phyloP scores from a whole-genome alignment of 2,329 filamentous ascomycete genomes.

The Alternaria brassicicola region DNA sequence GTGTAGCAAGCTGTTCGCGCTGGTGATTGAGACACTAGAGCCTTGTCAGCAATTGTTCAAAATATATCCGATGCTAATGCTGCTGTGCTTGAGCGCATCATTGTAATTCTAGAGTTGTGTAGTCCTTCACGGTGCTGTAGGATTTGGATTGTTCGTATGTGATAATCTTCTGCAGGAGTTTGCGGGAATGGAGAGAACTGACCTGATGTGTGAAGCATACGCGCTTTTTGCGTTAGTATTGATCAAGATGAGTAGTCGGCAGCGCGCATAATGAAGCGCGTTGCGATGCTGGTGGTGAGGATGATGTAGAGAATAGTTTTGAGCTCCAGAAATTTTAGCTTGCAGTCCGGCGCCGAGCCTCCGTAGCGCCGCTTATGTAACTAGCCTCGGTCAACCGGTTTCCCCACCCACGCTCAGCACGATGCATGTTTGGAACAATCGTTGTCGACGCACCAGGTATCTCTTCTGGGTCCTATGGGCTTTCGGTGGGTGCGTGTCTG shows the following conservation, averaged over 20 bases:
- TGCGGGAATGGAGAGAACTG: conserved; percentile 18
- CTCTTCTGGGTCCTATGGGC: neutral
- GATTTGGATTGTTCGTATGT: conserved; percentile 63
- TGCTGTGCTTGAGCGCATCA: conserved; percentile 50
- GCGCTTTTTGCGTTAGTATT: conserved; percentile 20
- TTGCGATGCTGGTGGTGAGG: conserved; percentile 17
- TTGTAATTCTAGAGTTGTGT: conserved; percentile 63
- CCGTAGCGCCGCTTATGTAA: conserved; percentile 29
- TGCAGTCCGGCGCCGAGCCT: conserved; percentile 20
- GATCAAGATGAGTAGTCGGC: conserved; percentile 9
- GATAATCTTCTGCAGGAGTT: conserved; percentile 51
- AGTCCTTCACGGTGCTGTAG: conserved; percentile 62
- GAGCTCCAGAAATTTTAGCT: conserved; percentile 36
- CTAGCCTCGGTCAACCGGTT: neutral
- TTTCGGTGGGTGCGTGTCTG: neutral
- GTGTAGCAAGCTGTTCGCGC: neutral
- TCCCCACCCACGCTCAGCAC: neutral
- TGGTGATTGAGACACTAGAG: conserved; percentile 9
- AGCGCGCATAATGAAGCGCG: conserved; percentile 25
- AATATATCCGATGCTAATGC: neutral
- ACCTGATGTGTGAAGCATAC: conserved; percentile 12
- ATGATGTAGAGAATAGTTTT: conserved; percentile 15
- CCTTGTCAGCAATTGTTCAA: conserved; percentile 26
- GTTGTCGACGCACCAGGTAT: neutral
- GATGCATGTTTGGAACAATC: neutral